Base-by-base conservation (phyloP, 805 yeast genomes). In the Wickerhamiella azymoides region DNA sequence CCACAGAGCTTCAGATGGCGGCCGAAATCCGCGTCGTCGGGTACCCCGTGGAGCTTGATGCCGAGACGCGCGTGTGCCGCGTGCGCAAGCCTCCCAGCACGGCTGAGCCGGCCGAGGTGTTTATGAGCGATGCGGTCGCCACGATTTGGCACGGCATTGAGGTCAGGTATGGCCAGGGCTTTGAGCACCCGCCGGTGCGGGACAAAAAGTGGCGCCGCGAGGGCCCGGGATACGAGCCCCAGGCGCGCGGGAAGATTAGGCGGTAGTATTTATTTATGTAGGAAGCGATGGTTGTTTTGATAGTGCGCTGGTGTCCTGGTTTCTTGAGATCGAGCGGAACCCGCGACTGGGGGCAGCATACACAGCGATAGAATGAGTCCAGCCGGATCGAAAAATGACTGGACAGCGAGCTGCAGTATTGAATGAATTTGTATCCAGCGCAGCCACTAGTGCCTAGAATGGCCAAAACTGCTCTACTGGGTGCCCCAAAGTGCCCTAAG, bases 71-170 rank as follows among this genome's bases (percentile, higher is more conserved):
- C 25, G 17, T 17, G 19, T 26, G 26, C 40, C 14, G n/a, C n/a
- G n/a, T 36, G 21, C 14, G 25, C 18, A 16, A n/a, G 19, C 33
- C 40, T 24, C 10, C 10, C 9, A 16, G 27, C 8, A 16, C 5
- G 10, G 26, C 13, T 13, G 17, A 11, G 19, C 40, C 26, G 18
- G 35, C 19, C 19, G 32, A 17, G 18, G 14, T 8, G 18, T 42
- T 19, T 17, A 16, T 36, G 10, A 16, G 33, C n/a, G 45, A 42
- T 24, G 18, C 35, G 5, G 16, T 42, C 25, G n/a, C 33, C 6
- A 36, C 39, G 6, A 36, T 42, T 28, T 42, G 45, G 45, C 35
- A 42, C 17, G 18, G 40, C 27, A 35, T 42, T 7, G 43, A 39
- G 26, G 27, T 36, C 8, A 17, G 14, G 11, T 17, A 14, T 10